phyloP scores from a whole-genome alignment of 139 green algal species.

The Zygnema cylindricum region DNA sequence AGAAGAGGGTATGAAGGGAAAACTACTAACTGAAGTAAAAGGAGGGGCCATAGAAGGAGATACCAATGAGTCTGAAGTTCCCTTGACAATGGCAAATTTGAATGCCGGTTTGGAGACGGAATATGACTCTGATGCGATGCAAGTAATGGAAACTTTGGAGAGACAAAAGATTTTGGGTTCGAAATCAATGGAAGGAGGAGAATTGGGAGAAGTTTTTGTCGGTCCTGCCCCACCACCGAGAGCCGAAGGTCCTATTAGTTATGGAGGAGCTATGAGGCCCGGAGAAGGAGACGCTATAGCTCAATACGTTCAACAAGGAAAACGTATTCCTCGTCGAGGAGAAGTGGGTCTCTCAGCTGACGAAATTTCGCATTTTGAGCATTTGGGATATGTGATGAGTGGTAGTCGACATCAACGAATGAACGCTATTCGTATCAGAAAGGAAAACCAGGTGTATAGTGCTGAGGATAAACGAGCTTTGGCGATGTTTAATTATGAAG shows the following conservation, averaged over 20 bases:
- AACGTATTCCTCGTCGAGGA: constrained; percentile 94
- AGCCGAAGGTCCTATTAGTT: constrained; percentile 56
- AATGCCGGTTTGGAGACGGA: not conserved
- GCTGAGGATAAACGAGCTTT: constrained; percentile 97
- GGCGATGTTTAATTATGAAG: constrained; percentile 98
- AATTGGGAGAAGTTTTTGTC: constrained; percentile 42
- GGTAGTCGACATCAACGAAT: constrained; percentile 92
- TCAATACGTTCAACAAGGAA: constrained; percentile 86
- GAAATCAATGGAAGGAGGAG: no score
- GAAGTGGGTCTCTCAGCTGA: constrained; percentile 89
- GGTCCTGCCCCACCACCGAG: constrained; percentile 44
- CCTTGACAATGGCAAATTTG: not conserved
- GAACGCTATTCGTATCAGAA: constrained; percentile 96
- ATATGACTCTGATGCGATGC: constrained; percentile 21
- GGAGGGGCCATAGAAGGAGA: not conserved
- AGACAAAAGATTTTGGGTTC: no score
- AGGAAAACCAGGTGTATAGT: constrained; percentile 95
- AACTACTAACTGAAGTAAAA: constrained; percentile 7
- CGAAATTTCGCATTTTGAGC: constrained; percentile 90
- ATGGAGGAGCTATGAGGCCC: constrained; percentile 55
- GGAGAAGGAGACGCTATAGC: constrained; percentile 82
- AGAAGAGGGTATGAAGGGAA: not conserved
- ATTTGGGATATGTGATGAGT: constrained; percentile 95
- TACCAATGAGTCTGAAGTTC: not conserved
- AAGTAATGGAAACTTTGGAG: constrained; percentile 53